phyloP scores from a whole-genome alignment of 257 asterid species.

The Solanum boliviense region DNA sequence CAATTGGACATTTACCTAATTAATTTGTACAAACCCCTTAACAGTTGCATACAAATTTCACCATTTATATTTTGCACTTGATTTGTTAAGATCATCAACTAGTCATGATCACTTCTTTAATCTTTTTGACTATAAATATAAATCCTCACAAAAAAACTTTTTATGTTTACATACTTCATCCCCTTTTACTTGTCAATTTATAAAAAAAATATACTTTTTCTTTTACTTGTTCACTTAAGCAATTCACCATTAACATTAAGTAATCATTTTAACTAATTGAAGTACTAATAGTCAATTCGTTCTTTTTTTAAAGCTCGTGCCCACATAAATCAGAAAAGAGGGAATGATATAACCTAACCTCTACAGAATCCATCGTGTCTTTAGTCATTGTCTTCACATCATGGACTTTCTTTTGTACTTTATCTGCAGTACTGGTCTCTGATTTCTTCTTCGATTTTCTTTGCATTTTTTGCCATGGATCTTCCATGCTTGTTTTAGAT shows the following conservation, averaged over 20 bases:
- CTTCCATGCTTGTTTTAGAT: not conserved
- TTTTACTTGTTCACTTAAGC: not conserved
- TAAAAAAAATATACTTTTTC: not conserved
- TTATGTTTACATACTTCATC: not conserved
- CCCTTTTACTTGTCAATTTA: not conserved
- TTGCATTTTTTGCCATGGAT: constrained; percentile 11
- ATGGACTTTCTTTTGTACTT: constrained; percentile 9
- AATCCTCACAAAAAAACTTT: not conserved
- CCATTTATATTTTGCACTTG: not conserved
- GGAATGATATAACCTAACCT: constrained; percentile 6
- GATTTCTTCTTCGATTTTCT: constrained; percentile 18
- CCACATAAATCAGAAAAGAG: not conserved
- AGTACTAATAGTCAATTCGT: not conserved
- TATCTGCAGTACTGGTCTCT: constrained; percentile 1
- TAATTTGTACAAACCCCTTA: not conserved
- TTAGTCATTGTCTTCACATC: not conserved
- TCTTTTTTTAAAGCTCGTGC: not conserved
- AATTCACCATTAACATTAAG: not conserved
- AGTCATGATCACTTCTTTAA: not conserved
- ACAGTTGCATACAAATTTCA: not conserved
- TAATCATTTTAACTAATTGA: not conserved
- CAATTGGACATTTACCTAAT: not conserved
- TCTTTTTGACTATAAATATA: not conserved
- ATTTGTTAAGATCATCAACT: not conserved
- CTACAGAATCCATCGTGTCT: constrained; percentile 11